phyloP scores from a whole-genome alignment of 148 eudicot species.

The Chenopodium berlandieri region DNA sequence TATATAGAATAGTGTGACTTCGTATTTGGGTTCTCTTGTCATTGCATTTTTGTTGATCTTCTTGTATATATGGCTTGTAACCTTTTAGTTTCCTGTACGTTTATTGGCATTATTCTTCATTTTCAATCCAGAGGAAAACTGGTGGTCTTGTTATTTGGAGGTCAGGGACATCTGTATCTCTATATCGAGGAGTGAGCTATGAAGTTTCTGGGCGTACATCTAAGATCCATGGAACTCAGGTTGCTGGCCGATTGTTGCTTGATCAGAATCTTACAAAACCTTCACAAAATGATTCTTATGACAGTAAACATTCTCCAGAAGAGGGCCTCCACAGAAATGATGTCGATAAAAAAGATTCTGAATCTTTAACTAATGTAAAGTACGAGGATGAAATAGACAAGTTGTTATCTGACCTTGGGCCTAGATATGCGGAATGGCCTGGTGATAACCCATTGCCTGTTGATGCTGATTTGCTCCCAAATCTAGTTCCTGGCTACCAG shows the following conservation, averaged over 20 bases:
- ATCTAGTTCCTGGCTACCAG: conserved; percentile 60
- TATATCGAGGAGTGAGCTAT: conserved; percentile 83
- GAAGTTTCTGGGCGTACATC: conserved; percentile 44
- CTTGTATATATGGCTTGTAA: background rate
- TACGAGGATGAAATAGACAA: conserved; percentile 90
- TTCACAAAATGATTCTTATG: conserved; percentile 27
- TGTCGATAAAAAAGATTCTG: conserved; percentile 28
- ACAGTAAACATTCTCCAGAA: conserved; percentile 23
- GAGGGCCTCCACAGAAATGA: conserved; percentile 27
- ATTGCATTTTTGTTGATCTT: background rate
- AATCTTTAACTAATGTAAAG: conserved; percentile 35
- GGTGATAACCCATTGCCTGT: conserved; percentile 81
- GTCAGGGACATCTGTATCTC: conserved; percentile 81
- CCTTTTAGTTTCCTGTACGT: conserved; percentile 7
- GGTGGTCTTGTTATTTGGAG: conserved; percentile 97
- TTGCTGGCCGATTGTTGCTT: conserved; percentile 22
- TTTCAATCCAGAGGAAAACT: conserved; percentile 75
- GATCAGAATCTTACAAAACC: conserved; percentile 25
- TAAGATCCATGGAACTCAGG: conserved; percentile 32
- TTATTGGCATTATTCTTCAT: conserved; percentile 23
- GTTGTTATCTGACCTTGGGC: conserved; percentile 77
- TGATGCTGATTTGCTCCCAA: conserved; percentile 93
- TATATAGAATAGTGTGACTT: background rate
- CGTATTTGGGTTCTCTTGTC: background rate
- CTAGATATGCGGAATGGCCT: conserved; percentile 90